These are phyloP conservation scores for Fagopyrum esculentum DNA, from an alignment of 148 eudicot genomes.

Conservation along the genomic window DNA sequence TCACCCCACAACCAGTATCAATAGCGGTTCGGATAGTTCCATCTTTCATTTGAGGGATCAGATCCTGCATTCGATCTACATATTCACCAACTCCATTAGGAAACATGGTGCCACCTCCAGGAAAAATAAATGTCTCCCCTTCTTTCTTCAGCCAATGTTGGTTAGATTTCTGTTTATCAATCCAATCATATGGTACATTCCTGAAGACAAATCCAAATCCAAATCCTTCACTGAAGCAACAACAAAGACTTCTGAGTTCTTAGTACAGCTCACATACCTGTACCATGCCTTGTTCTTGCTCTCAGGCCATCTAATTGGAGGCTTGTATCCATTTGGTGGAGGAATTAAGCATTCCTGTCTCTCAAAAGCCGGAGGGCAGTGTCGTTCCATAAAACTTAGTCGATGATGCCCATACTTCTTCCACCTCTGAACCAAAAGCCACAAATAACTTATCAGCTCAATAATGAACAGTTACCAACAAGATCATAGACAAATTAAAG, in stretches of 20 bases:
- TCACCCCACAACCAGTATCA: conserved; percentile 98
- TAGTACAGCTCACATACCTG: conserved; percentile 40
- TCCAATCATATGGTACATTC: conserved; percentile 97
- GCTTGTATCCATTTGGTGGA: conserved; percentile 89
- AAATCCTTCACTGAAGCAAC: conserved; percentile 3
- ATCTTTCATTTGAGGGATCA: conserved; percentile 86
- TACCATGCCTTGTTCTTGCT: conserved; percentile 94
- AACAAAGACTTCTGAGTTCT: neutral
- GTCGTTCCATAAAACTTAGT: conserved; percentile 83
- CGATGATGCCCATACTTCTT: conserved; percentile 63
- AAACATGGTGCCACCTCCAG: conserved; percentile 99
- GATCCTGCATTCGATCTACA: conserved; percentile 71
- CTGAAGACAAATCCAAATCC: conserved; percentile 26
- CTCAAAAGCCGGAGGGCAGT: conserved; percentile 79
- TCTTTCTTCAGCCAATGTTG: conserved; percentile 90
- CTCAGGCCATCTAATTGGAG: conserved; percentile 93
- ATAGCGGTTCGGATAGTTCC: conserved; percentile 91
- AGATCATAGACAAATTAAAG: neutral
- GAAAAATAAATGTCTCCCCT: conserved; percentile 90
- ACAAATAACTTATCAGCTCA: neutral
- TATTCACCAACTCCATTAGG: conserved; percentile 73
- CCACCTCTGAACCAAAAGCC: conserved; percentile 52
- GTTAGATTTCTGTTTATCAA: conserved; percentile 81
- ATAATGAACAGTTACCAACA: neutral
- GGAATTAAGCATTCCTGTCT: conserved; percentile 87